Evolutionary conservation across 352 stramenopile species (phyloP), one percentile per base, ranked within the genome.

Genomic region (Pythium utonaiense): DNA sequence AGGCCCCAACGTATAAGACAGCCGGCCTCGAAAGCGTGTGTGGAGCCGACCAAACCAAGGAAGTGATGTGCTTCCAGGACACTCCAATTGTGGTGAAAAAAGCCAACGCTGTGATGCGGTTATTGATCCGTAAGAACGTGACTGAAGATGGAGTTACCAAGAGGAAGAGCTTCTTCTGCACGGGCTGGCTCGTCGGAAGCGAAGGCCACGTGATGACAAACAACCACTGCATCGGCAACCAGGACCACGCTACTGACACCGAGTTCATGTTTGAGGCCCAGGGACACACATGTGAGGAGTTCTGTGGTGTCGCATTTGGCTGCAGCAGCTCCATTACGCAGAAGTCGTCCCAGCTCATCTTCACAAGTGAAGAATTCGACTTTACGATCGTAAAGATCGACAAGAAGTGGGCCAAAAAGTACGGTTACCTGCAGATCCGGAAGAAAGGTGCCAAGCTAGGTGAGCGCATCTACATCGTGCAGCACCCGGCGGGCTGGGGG

Each of bases 381-480:
- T 67, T 57, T 24, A 38, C 60, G 25, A 31, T 67, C 16, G 33
- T 67, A 24, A 60, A 62, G 52, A 47, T 91, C 4, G 65, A 80
- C 9, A 67, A 70, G 34, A 82, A 86, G 38, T 59, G 75, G 42
- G 70, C 69, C 12, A 49, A 54, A 0, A 53, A 78, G n/a, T 85
- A 82, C 36, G 77, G 76, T 6, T 92, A 86, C 64, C 44, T 90
- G 17, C 69, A 72, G 24, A 57, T 89, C 17, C 80, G 83, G 10
- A 65, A 57, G 8, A 75, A 33, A 4, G 80, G 77, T 12, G 76
- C 83, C 16, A 42, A 30, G 16, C 56, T 89, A 44, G 53, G 63
- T 19, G 80, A 92, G 17, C 56, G 66, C 16, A 77, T 90, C 12
- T 88, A 89, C 68, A 74, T 89, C 22, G 65, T 74, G 3, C 71